A percentile compares a stretch with the other conserved stretches of the same genome.
Evolutionary conservation across 106 monocot genomes (phyloP).

Genomic region (Acorus calamus): DNA sequence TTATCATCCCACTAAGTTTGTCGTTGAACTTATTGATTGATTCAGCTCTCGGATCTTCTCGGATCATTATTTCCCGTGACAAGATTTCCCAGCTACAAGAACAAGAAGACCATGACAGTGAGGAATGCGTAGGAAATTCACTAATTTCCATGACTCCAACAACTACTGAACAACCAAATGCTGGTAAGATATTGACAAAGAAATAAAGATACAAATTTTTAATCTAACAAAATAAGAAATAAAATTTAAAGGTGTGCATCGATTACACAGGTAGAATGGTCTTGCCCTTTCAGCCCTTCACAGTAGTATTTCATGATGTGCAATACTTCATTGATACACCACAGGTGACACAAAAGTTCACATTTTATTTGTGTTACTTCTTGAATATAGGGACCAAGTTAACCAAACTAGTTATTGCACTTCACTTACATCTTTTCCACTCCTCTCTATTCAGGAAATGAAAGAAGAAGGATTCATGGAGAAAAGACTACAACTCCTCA

Average conservation of each 20-base stretch:
- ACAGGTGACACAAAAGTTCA: background rate
- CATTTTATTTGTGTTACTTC: no score
- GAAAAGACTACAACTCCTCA: slow-evolving; percentile 9
- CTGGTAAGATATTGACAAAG: background rate
- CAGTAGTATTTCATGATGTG: slow-evolving; percentile 20
- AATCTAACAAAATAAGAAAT: background rate
- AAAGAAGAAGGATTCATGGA: slow-evolving; percentile 4
- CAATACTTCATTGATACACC: slow-evolving; percentile 18
- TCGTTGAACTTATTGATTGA: background rate
- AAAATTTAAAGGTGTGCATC: background rate
- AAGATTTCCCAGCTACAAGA: background rate
- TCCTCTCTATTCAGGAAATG: slow-evolving; percentile 2
- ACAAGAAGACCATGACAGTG: background rate
- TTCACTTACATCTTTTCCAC: background rate
- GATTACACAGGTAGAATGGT: slow-evolving; percentile 6
- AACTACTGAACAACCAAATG: background rate
- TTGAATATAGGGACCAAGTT: no score
- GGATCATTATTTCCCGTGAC: background rate
- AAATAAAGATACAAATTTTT: background rate
- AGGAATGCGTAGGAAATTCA: background rate
- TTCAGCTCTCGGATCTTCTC: slow-evolving; percentile 10
- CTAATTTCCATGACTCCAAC: background rate
- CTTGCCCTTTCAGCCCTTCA: slow-evolving; percentile 12
- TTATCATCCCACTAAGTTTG: no score
- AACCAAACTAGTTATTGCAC: background rate